Evolutionary conservation across 2,329 filamentous ascomycete species (phyloP).

Genomic region (Apiospora marii): DNA sequence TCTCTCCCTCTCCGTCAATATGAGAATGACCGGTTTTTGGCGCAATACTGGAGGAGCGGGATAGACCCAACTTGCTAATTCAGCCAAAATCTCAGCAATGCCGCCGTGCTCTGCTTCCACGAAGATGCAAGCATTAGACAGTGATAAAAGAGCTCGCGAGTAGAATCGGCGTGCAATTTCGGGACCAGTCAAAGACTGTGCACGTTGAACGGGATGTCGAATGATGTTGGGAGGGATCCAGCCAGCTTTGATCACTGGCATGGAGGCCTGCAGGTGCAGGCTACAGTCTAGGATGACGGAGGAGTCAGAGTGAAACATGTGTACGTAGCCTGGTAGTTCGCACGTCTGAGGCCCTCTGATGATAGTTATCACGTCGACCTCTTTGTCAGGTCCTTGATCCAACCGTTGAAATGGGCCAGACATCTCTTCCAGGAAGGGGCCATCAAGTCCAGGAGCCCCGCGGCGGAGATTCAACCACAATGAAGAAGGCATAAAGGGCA

Average conservation of each 20-base stretch:
- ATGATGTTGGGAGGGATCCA: not conserved
- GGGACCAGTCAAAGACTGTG: not conserved
- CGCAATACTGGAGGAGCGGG: not conserved
- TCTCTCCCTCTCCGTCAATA: slow-evolving; percentile 14
- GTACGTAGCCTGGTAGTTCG: not conserved
- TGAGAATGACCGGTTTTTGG: slow-evolving; percentile 6
- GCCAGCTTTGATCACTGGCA: slow-evolving; percentile 3
- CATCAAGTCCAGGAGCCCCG: no score
- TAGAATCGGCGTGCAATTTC: no score
- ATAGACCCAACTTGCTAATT: slow-evolving; percentile 14
- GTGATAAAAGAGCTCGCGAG: no score
- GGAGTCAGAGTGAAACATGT: not conserved
- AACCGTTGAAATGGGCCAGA: no score
- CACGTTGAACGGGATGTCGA: not conserved
- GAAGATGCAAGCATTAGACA: not conserved
- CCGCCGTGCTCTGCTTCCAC: not conserved
- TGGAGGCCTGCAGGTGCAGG: not conserved
- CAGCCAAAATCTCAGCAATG: not conserved
- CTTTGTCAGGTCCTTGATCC: not conserved
- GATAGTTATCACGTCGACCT: not conserved
- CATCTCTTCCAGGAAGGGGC: no score
- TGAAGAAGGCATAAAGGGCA: no score
- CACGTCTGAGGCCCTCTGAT: not conserved
- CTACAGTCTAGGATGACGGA: not conserved
- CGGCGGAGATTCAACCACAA: no score